Base-by-base conservation (phyloP, 2,329 filamentous ascomycete species). In the Aspergillus tamarii region DNA sequence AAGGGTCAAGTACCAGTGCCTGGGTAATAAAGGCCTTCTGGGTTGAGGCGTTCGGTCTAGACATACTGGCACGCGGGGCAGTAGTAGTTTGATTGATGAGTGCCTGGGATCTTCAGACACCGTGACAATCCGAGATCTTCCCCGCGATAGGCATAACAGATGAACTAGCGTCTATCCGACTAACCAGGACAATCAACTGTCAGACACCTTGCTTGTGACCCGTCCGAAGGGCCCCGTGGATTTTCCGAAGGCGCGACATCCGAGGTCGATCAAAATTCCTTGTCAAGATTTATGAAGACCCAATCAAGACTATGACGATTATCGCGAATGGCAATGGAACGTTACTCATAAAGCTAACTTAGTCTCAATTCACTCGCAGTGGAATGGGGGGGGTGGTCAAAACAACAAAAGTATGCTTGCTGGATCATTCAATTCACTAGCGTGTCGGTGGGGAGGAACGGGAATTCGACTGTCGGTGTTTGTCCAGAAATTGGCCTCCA, bases 21-120 rank as follows among this genome's bases (percentile, higher is more conserved):
- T 74, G 69, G 39, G 72, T 69, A 45, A 77, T 59, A 56, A 72
- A 64, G 28, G 68, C 69, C 59, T 72, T 72, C 55, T 72, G 72
- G 23, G 68, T 68, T 21, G 70, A 61, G 39, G 66, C 65, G 64
- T 65, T 68, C 50, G 73, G 64, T 68, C 66, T 70, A 60, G 75
- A 74, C 75, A 78, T 78, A 54, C 60, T 73, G 66, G 57, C 26
- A 52, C 34, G 50, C 45, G 60, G 58, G 48, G 52, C 46, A 43
- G 48, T 58, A 21, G 62, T 54, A 26, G 26, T 5, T 26, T 26
- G 26, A 26, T 64, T 58, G 61, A 64, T 56, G 53, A 48, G 57
- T 53, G 56, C 19, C 57, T 57, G 59, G 55, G 62, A 62, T 61
- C 61, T 63, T 60, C 56, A 54, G n/a, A 41, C 45, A 56, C 45